Evolutionary conservation across 202 grass and related monocot species (phyloP).

Genomic region (Zoysia matrella): DNA sequence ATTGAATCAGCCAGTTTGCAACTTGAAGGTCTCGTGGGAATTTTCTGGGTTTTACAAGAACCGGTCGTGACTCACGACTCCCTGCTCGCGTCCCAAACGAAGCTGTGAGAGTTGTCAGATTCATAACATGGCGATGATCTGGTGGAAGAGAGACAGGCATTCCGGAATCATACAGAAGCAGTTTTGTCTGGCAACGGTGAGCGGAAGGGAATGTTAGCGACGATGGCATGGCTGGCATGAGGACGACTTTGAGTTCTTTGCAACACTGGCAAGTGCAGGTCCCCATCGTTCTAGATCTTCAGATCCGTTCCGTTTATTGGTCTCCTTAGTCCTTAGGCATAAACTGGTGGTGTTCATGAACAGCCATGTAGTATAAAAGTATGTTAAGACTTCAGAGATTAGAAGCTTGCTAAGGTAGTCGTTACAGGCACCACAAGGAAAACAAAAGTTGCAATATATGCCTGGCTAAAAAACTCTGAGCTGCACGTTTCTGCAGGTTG

Average conservation of each 20-base stretch:
- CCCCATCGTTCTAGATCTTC: slow-evolving; percentile 30
- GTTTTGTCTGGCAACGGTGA: not conserved
- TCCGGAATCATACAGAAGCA: not conserved
- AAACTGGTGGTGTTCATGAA: not conserved
- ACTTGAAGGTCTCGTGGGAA: not conserved
- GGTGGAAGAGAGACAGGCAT: not conserved
- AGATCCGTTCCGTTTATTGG: slow-evolving; percentile 49
- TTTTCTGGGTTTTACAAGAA: not conserved
- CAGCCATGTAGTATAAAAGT: not conserved
- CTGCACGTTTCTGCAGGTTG: no score
- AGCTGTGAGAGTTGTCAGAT: not conserved
- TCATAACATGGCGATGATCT: not conserved
- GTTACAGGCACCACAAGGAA: no score
- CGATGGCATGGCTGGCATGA: no score
- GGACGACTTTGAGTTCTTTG: slow-evolving; percentile 10
- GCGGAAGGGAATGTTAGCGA: no score
- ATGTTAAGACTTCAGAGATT: no score
- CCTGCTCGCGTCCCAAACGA: no score
- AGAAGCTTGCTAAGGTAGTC: no score
- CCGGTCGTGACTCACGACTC: no score
- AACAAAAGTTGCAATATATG: no score
- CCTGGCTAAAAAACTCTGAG: no score
- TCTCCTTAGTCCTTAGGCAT: not conserved
- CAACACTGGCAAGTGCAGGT: slow-evolving; percentile 22
- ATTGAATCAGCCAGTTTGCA: not conserved